Percentiles rank a stretch among this genome's conserved stretches.
These are phyloP conservation scores for Phialemonium atrogriseum DNA, from an alignment of 2,329 filamentous ascomycete genomes.

Conservation along the genomic window DNA sequence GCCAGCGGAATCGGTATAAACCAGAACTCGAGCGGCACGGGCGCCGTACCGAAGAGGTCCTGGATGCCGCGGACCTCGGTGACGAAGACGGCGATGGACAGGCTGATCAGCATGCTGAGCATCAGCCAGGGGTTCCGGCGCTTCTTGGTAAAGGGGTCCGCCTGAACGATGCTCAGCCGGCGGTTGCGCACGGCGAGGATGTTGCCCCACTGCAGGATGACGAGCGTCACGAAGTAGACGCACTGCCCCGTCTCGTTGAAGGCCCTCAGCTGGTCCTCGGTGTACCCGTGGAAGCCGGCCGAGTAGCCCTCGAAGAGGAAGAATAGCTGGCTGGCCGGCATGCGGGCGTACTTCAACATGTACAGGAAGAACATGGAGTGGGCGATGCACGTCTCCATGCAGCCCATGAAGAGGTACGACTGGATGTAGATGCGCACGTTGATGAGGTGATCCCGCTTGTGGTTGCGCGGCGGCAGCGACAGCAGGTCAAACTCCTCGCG, in stretches of 20 bases:
- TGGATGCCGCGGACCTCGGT: slow-evolving; percentile 43
- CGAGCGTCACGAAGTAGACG: slow-evolving; percentile 46
- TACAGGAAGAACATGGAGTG: slow-evolving; percentile 48
- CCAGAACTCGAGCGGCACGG: slow-evolving; percentile 44
- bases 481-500: slow-evolving; percentile 46
- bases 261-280: slow-evolving; percentile 30
- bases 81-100: slow-evolving; percentile 44
- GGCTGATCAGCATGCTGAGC: slow-evolving; percentile 33
- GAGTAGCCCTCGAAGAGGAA: slow-evolving; percentile 40
- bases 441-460: slow-evolving; percentile 42
- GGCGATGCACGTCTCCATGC: slow-evolving; percentile 39
- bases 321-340: slow-evolving; percentile 37
- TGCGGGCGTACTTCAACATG: slow-evolving; percentile 37
- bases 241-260: slow-evolving; percentile 42
- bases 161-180: slow-evolving; percentile 41
- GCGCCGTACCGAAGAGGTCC: slow-evolving; percentile 36
- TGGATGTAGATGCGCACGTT: slow-evolving; percentile 42
- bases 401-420: slow-evolving; percentile 42
- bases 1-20: slow-evolving; percentile 41
- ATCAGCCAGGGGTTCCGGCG: slow-evolving; percentile 42
- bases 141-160: slow-evolving; percentile 36
- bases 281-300: slow-evolving; percentile 41
- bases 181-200: slow-evolving; percentile 43
- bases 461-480: slow-evolving; percentile 39
- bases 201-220: slow-evolving; percentile 46